Evolutionary conservation across 176 grass and related monocot genomes (phyloP).

Genomic region (Alopecurus myosuroides): DNA sequence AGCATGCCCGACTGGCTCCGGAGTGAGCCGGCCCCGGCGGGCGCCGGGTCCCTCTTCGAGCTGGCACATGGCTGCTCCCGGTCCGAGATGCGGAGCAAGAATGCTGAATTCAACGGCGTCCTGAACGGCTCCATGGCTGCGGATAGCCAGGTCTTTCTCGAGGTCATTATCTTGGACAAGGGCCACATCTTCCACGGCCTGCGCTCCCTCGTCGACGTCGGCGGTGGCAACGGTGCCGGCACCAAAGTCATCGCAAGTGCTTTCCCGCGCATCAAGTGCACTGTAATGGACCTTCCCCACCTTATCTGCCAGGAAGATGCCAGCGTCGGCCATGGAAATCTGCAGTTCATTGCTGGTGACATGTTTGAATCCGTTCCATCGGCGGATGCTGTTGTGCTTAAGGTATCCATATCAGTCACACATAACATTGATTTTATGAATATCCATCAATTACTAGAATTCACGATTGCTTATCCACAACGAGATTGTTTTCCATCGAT

Average conservation of each 20-base stretch:
- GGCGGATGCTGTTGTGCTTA: not conserved
- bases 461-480: too few species aligned
- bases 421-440: not conserved
- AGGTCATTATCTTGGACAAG: not conserved
- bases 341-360: not conserved
- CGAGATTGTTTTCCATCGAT: too few species aligned
- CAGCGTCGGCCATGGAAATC: not conserved
- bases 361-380: not conserved
- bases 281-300: constrained; percentile 32
- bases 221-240: not conserved
- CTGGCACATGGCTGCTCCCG: constrained; percentile 13
- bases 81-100: not conserved
- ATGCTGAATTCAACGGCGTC: not conserved
- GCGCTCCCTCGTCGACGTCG: constrained; percentile 41
- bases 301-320: not conserved
- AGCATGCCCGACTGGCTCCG: constrained; percentile 25
- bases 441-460: too few species aligned
- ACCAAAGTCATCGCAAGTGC: not conserved
- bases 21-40: not conserved
- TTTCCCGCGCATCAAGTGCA: constrained; percentile 38
- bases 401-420: not conserved
- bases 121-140: constrained; percentile 32
- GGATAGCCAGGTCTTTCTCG: constrained; percentile 1
- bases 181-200: constrained; percentile 3
- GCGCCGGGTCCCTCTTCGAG: not conserved